Evolutionary conservation across 768 basidiomycete genomes (phyloP).

Genomic region (Pulveroboletus sp.): DNA sequence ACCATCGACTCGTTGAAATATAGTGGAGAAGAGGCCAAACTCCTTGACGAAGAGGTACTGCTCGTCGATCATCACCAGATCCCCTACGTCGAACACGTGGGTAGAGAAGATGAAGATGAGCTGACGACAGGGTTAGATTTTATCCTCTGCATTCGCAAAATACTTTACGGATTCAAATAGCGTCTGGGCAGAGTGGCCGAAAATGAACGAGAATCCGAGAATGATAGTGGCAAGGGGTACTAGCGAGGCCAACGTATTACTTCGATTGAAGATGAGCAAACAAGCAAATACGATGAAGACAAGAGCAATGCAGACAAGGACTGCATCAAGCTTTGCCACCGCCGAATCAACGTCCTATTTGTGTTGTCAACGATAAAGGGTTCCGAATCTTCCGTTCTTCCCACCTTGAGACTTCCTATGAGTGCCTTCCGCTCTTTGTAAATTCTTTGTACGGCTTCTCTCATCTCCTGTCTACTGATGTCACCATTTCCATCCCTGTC

Average conservation of each 20-base stretch:
- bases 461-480: slow-evolving; percentile 73
- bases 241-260: slow-evolving; percentile 62
- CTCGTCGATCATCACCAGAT: slow-evolving; percentile 74
- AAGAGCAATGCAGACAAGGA: slow-evolving; percentile 55
- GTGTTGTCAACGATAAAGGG: slow-evolving; percentile 1
- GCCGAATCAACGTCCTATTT: slow-evolving; percentile 63
- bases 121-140: slow-evolving; percentile 30
- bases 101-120: slow-evolving; percentile 84
- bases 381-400: slow-evolving; percentile 3
- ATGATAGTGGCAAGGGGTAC: slow-evolving; percentile 78
- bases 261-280: slow-evolving; percentile 69
- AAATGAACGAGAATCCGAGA: slow-evolving; percentile 81
- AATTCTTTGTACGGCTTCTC: slow-evolving; percentile 75
- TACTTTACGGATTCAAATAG: slow-evolving; percentile 67
- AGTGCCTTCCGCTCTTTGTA: slow-evolving; percentile 74
- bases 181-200: slow-evolving; percentile 75
- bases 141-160: not conserved
- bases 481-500: slow-evolving; percentile 85
- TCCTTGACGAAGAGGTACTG: slow-evolving; percentile 51
- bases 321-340: slow-evolving; percentile 74
- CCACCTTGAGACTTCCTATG: slow-evolving; percentile 63
- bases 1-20: slow-evolving; percentile 75
- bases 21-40: slow-evolving; percentile 76
- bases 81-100: slow-evolving; percentile 82
- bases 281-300: slow-evolving; percentile 61